Evolutionary conservation across 371 early-diverging fungal species (phyloP).

Genomic region (Mortierella sp.): DNA sequence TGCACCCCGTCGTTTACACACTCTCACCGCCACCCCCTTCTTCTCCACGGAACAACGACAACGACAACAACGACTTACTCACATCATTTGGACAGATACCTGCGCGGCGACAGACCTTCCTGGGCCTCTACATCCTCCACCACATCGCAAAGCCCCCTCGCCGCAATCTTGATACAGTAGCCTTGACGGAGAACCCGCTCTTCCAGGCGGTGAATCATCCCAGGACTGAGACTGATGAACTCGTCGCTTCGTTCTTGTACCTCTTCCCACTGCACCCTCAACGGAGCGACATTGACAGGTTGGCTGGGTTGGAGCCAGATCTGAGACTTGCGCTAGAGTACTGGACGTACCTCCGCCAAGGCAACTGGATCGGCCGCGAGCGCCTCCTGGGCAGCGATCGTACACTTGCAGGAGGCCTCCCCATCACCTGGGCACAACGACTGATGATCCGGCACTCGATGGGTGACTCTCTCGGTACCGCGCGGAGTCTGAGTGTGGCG

Average conservation of each 20-base stretch:
- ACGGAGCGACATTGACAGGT: background rate
- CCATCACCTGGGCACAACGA: slow-evolving; percentile 39
- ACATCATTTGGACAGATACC: slow-evolving; percentile 10
- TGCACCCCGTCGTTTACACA: slow-evolving; percentile 33
- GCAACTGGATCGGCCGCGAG: slow-evolving; percentile 44
- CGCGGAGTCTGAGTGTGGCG: slow-evolving; percentile 33
- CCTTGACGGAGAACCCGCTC: background rate
- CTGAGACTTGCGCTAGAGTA: slow-evolving; percentile 28
- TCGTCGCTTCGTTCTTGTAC: slow-evolving; percentile 27
- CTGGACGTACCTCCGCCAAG: slow-evolving; percentile 42
- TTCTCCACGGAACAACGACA: background rate
- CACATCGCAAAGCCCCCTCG: slow-evolving; percentile 28
- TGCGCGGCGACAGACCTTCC: slow-evolving; percentile 30
- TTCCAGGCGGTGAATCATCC: slow-evolving; percentile 22
- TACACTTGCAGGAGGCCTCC: background rate
- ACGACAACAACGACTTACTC: background rate
- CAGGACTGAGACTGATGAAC: slow-evolving; percentile 33
- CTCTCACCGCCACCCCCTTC: background rate
- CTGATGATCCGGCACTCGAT: slow-evolving; percentile 31
- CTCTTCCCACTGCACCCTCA: slow-evolving; percentile 3
- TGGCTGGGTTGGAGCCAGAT: slow-evolving; percentile 16
- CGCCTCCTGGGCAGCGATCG: slow-evolving; percentile 18
- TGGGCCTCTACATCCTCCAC: slow-evolving; percentile 44
- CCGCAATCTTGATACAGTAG: background rate
- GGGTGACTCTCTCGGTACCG: slow-evolving; percentile 22